phyloP scores from a whole-genome alignment of 1,284 basidiomycete species.

The Ceratobasidium sp. region DNA sequence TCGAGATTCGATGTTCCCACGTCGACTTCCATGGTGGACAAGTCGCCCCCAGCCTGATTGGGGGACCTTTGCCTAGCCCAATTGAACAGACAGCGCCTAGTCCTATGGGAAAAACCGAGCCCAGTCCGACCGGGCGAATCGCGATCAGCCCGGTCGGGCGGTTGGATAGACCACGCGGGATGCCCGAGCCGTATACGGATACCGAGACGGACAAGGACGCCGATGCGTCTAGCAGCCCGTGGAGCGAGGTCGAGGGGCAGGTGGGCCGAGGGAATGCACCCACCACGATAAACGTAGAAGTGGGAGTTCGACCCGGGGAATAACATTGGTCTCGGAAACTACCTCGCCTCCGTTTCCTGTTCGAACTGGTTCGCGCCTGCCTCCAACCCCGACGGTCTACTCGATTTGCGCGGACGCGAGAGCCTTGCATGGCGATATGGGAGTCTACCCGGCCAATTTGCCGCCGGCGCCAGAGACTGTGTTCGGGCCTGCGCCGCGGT shows the following conservation, averaged over 20 bases:
- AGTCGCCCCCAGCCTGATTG: too few relatives aligned
- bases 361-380: not conserved
- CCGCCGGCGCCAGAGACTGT: conserved; percentile 32
- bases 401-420: conserved; percentile 6
- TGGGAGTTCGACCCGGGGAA: not conserved
- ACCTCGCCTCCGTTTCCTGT: not conserved
- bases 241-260: conserved; percentile 10
- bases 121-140: too few relatives aligned
- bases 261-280: not conserved
- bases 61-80: too few relatives aligned
- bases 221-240: conserved; percentile 14
- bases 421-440: conserved; percentile 18
- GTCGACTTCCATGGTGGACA: conserved; percentile 12
- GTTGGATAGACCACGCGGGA: too few relatives aligned
- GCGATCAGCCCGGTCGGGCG: too few relatives aligned
- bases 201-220: conserved; percentile 39
- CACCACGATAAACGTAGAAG: not conserved
- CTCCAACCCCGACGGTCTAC: not conserved
- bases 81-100: too few relatives aligned
- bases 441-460: conserved; percentile 32
- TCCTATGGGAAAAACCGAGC: too few relatives aligned
- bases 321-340: not conserved
- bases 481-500: not conserved
- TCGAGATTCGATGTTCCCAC: too few relatives aligned
- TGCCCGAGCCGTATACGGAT: conserved; percentile 24